A percentile compares a stretch with the other conserved stretches of the same genome.
Conservation (phyloP, 108 stramenopile genomes). For the Discostella pseudostelligera region DNA sequence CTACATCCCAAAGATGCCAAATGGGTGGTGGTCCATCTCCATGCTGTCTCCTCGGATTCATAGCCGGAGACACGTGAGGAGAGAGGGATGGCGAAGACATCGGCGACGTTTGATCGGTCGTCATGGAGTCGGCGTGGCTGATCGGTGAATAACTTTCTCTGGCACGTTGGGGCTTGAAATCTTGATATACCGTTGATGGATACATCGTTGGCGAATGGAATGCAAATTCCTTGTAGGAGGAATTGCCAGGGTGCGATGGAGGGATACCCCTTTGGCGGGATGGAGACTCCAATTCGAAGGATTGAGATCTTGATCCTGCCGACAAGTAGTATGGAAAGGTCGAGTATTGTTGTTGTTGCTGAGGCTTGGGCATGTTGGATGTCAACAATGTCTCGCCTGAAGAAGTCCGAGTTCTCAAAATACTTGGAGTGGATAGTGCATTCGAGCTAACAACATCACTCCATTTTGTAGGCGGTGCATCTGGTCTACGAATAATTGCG, state of each 20-base stretch:
- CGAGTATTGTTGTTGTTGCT: neutral
- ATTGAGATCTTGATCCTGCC: constrained; percentile 18
- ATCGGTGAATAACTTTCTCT: constrained; percentile 27
- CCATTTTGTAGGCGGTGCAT: constrained; percentile 33
- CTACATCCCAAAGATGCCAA: constrained; percentile 39
- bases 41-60: constrained; percentile 12
- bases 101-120: constrained; percentile 41
- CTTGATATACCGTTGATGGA: constrained; percentile 16
- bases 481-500: constrained; percentile 16
- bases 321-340: constrained; percentile 4
- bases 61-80: constrained; percentile 32
- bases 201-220: constrained; percentile 26
- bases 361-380: constrained; percentile 25
- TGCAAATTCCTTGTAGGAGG: constrained; percentile 14
- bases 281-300: constrained; percentile 15
- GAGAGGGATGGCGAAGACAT: constrained; percentile 46
- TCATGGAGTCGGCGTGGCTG: constrained; percentile 35
- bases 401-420: constrained; percentile 2
- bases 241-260: constrained; percentile 19
- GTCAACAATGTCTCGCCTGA: constrained; percentile 42
- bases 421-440: too few species aligned
- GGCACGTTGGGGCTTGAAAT: constrained; percentile 3
- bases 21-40: constrained; percentile 14
- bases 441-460: constrained; percentile 39
- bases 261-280: constrained; percentile 20